phyloP scores from a whole-genome alignment of 345 rosid species.

The Pistacia atlantica region DNA sequence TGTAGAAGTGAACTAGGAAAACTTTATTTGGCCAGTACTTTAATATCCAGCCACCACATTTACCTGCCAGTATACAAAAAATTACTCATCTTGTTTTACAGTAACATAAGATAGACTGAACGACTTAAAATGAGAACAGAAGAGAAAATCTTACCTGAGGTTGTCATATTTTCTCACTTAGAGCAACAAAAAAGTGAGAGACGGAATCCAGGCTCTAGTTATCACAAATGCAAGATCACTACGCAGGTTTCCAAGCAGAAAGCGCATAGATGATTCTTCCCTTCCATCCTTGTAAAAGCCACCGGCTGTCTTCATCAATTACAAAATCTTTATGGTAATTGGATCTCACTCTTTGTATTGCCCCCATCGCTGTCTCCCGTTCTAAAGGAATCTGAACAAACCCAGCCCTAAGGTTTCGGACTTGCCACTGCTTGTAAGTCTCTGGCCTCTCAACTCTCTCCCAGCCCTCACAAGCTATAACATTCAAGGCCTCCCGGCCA shows the following conservation, averaged over 20 bases:
- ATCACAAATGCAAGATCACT: conserved; percentile 20
- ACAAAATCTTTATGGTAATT: conserved; percentile 79
- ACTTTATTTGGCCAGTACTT: neutral
- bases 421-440: conserved; percentile 93
- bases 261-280: conserved; percentile 78
- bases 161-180: conserved; percentile 15
- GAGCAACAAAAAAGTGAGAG: neutral
- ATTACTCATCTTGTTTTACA: neutral
- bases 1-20: neutral
- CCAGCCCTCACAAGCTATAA: conserved; percentile 85
- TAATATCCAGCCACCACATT: neutral
- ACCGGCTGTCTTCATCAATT: conserved; percentile 66
- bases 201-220: neutral
- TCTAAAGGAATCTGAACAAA: conserved; percentile 67
- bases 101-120: neutral
- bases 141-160: neutral
- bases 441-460: conserved; percentile 98
- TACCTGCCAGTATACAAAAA: conserved; percentile 4
- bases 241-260: conserved; percentile 78
- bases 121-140: conserved; percentile 1
- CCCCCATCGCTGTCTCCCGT: conserved; percentile 40
- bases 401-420: conserved; percentile 73
- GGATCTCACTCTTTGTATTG: conserved; percentile 42
- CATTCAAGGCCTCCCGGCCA: conserved; percentile 86
- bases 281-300: conserved; percentile 97